Conservation (phyloP, 495 filamentous ascomycete species). For the Stereocaulon alpinum region DNA sequence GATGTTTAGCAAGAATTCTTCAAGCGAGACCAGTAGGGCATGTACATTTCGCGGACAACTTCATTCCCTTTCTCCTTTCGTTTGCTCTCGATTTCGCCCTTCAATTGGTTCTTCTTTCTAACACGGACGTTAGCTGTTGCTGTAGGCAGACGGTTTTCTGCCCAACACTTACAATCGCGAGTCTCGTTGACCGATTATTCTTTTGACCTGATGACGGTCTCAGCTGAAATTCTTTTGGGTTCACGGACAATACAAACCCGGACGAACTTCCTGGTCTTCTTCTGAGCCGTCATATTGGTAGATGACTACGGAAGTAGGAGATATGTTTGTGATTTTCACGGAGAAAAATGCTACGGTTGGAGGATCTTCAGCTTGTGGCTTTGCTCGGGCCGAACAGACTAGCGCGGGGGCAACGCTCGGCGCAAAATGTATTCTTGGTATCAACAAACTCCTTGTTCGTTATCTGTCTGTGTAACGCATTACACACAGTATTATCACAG, state of each 20-base stretch:
- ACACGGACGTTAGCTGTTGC: background rate
- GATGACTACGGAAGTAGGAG: background rate
- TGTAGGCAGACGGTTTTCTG: background rate
- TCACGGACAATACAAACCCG: constrained; percentile 9
- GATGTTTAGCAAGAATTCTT: background rate
- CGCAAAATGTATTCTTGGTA: background rate
- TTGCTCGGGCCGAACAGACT: background rate
- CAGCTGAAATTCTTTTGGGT: background rate
- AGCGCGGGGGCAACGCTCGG: background rate
- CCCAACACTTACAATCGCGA: constrained; percentile 30
- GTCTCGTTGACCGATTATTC: constrained; percentile 41
- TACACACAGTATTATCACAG: background rate
- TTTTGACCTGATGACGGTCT: constrained; percentile 28
- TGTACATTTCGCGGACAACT: constrained; percentile 57
- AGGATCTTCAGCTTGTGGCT: constrained; percentile 10
- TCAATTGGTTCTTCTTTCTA: constrained; percentile 41
- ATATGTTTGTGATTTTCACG: background rate
- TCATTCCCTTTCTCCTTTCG: constrained; percentile 44
- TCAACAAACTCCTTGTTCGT: constrained; percentile 2
- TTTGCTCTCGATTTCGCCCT: constrained; percentile 39
- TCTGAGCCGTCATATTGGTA: constrained; percentile 33
- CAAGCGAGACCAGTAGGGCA: background rate
- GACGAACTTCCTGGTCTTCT: constrained; percentile 42
- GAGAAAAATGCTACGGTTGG: background rate
- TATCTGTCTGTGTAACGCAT: background rate